Percentiles rank a stretch among this genome's conserved stretches.
These are phyloP conservation scores for Fusarium robinianum DNA, from an alignment of 2,329 filamentous ascomycete species.

Conservation along the genomic window DNA sequence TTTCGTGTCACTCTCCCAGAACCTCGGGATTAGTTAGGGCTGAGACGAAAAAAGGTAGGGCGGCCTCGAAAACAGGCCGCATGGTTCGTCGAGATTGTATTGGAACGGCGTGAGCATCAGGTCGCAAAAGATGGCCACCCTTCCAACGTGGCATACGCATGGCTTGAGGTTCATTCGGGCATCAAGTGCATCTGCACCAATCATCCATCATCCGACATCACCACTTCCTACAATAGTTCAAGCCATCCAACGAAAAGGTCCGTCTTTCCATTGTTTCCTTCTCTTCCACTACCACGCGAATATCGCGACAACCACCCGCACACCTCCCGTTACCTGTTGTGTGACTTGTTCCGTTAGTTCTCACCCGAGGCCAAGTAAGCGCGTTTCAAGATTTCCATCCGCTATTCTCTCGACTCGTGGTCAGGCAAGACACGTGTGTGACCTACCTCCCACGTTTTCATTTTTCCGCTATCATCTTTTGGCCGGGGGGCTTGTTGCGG, in stretches of 20 bases:
- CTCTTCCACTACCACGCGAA: not conserved
- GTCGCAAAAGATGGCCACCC: conserved; percentile 26
- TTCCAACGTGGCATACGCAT: conserved; percentile 28
- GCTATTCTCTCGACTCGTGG: conserved; percentile 17
- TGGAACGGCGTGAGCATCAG: conserved; percentile 1
- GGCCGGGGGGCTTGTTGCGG: too few relatives aligned
- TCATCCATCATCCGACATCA: not conserved
- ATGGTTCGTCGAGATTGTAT: conserved; percentile 12
- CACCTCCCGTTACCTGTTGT: not conserved
- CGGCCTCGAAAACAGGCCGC: conserved; percentile 29
- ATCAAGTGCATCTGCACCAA: conserved; percentile 10
- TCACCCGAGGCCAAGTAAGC: conserved; percentile 18
- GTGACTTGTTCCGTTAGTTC: conserved; percentile 21
- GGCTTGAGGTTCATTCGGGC: conserved; percentile 7
- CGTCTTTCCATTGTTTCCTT: not conserved
- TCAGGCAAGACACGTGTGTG: conserved; percentile 18
- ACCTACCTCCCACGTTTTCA: conserved; percentile 4
- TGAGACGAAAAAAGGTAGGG: conserved; percentile 16
- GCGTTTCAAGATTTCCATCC: conserved; percentile 24
- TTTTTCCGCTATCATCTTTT: conserved; percentile 1
- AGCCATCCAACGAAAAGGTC: not conserved
- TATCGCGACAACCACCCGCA: conserved; percentile 13
- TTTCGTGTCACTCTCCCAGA: conserved; percentile 7
- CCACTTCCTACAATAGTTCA: not conserved
- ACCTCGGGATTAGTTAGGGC: conserved; percentile 18